phyloP scores from a whole-genome alignment of 805 yeast genomes.

The Starmerella sirachaensis region DNA sequence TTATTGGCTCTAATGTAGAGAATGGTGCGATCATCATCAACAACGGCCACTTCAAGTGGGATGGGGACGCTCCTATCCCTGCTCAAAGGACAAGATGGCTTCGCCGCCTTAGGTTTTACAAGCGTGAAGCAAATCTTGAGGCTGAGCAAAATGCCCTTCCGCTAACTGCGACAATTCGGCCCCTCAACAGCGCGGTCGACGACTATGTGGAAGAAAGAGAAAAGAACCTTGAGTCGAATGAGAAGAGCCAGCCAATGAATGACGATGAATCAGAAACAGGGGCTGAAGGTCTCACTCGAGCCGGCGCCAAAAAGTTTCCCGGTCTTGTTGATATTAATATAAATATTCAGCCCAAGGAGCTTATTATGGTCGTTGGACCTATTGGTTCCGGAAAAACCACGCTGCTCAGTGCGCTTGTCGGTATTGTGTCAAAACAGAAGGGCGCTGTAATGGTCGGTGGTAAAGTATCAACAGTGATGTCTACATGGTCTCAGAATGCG shows the following conservation, averaged over 20 bases:
- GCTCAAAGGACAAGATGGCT: conserved; percentile 15
- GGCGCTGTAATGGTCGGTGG: conserved; percentile 50
- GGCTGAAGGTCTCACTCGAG: conserved; percentile 15
- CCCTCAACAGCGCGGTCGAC: conserved; percentile 3
- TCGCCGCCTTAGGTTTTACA: conserved; percentile 11
- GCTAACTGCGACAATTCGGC: conserved; percentile 5
- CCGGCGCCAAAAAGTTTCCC: conserved; percentile 27
- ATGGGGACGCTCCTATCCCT: conserved; percentile 23
- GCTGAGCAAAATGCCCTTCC: conserved; percentile 4
- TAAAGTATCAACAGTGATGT: conserved; percentile 42
- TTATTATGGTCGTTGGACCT: conserved; percentile 64
- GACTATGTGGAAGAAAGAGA: conserved; percentile 16
- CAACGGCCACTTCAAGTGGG: conserved; percentile 61
- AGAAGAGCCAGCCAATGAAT: conserved; percentile 8
- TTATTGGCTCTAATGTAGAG: conserved; percentile 25
- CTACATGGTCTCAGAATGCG: conserved; percentile 77
- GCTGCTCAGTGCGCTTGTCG: conserved; percentile 55
- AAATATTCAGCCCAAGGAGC: conserved; percentile 48
- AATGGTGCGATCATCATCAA: conserved; percentile 38
- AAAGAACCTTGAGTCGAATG: conserved; percentile 1
- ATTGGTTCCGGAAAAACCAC: conserved; percentile 80
- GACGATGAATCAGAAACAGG: conserved; percentile 8
- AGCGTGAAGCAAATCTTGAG: conserved; percentile 8
- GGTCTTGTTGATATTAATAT: conserved; percentile 44
- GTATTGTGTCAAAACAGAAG: conserved; percentile 45